Evolutionary conservation across 495 filamentous ascomycete genomes (phyloP).

Genomic region (Penicillium antarcticum): DNA sequence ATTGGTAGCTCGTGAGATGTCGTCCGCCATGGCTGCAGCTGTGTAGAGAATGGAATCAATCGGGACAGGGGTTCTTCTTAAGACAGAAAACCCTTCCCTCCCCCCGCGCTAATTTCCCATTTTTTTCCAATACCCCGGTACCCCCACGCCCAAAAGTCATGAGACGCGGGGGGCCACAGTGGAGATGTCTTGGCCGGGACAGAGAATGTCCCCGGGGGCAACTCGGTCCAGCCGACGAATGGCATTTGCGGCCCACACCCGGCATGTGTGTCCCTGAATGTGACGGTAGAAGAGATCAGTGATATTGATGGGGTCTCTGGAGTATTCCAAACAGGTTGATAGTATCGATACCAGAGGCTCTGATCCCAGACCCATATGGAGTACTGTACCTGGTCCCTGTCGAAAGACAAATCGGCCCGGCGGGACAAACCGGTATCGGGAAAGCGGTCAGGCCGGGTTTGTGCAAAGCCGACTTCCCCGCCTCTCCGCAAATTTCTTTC

Average conservation of each 20-base stretch:
- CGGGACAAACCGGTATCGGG: not conserved
- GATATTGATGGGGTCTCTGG: too few relatives aligned
- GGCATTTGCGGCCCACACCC: not conserved
- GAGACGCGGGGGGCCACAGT: conserved; percentile 3
- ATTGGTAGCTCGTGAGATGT: conserved; percentile 15
- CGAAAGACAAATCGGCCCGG: not conserved
- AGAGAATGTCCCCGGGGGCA: not conserved
- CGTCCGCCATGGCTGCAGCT: conserved; percentile 13
- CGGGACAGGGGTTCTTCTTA: conserved; percentile 1
- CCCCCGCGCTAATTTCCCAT: conserved; percentile 2
- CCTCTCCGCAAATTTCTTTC: conserved; percentile 2
- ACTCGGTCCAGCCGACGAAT: not conserved
- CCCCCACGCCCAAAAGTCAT: conserved; percentile 4
- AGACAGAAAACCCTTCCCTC: not conserved
- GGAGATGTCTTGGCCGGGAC: not conserved
- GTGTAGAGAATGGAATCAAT: conserved; percentile 1
- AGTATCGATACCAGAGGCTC: too few relatives aligned
- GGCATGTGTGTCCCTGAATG: not conserved
- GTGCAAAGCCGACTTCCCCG: conserved; percentile 2
- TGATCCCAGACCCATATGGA: too few relatives aligned
- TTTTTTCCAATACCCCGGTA: conserved; percentile 7
- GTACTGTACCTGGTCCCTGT: too few relatives aligned
- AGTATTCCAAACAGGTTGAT: too few relatives aligned
- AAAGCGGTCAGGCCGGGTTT: not conserved
- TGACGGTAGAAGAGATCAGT: too few relatives aligned